Evolutionary conservation across 1,284 basidiomycete species (phyloP).

Genomic region (Leucoagaricus sp.): DNA sequence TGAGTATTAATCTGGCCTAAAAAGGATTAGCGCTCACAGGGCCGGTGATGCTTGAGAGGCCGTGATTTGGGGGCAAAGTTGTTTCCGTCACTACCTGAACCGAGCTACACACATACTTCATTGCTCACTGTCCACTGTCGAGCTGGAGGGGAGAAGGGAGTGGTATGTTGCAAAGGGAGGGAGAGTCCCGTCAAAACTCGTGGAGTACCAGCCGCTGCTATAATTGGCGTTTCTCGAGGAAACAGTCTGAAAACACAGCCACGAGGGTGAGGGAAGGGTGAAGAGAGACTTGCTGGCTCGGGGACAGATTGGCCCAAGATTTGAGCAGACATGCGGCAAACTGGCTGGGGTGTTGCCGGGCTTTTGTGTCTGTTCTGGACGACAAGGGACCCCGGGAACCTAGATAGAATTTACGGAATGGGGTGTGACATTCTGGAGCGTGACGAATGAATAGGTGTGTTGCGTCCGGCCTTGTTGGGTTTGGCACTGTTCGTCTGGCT

Average conservation of each 20-base stretch:
- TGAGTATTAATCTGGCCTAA: slow-evolving; percentile 20
- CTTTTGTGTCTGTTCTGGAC: no score
- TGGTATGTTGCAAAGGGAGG: not conserved
- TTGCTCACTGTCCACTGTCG: no score
- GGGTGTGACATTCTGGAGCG: not conserved
- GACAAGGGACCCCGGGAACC: slow-evolving; percentile 6
- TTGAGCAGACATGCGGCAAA: slow-evolving; percentile 8
- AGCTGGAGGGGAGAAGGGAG: no score
- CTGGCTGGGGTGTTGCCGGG: not conserved
- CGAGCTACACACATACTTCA: no score
- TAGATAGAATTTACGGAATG: not conserved
- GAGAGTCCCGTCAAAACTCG: no score
- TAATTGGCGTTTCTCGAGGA: no score
- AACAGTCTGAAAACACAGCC: no score
- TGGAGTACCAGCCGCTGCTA: no score
- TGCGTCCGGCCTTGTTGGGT: not conserved
- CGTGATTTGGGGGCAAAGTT: not conserved
- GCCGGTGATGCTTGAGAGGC: slow-evolving; percentile 10
- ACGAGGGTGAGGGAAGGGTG: no score
- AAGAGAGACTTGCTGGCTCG: slow-evolving; percentile 1
- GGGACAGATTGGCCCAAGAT: slow-evolving; percentile 1
- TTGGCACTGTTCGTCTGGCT: not conserved
- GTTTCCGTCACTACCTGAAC: no score
- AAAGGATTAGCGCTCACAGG: slow-evolving; percentile 14
- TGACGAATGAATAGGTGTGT: slow-evolving; percentile 4